Conservation (phyloP, 2,329 filamentous ascomycete species). For the Verticillium klebahnii region DNA sequence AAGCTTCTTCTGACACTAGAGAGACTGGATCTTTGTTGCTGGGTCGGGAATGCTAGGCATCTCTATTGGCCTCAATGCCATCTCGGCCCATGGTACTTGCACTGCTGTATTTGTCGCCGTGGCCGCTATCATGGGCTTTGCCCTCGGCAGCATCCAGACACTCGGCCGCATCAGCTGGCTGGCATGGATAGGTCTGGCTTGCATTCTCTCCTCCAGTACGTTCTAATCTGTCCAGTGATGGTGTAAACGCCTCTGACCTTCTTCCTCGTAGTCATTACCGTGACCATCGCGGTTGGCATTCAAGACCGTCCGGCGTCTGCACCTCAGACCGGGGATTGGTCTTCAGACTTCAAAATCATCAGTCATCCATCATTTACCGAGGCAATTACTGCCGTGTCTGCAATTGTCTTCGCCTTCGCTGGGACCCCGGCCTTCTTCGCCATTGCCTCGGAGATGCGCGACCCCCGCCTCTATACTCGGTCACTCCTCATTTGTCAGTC, state of each 20-base stretch:
- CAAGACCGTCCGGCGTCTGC: slow-evolving; percentile 22
- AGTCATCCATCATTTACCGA: slow-evolving; percentile 53
- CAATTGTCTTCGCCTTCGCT: slow-evolving; percentile 31
- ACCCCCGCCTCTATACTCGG: slow-evolving; percentile 23
- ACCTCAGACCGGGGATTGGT: slow-evolving; percentile 15
- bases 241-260: neutral
- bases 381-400: slow-evolving; percentile 31
- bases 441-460: slow-evolving; percentile 27
- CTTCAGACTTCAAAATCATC: slow-evolving; percentile 37
- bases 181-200: slow-evolving; percentile 24
- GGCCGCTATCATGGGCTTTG: slow-evolving; percentile 21
- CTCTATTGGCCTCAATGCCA: slow-evolving; percentile 34
- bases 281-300: slow-evolving; percentile 24
- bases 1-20: neutral
- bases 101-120: slow-evolving; percentile 35
- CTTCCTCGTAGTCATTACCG: slow-evolving; percentile 12
- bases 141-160: slow-evolving; percentile 26
- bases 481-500: slow-evolving; percentile 21
- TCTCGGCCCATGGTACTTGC: slow-evolving; percentile 32
- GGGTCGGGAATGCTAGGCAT: slow-evolving; percentile 37
- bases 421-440: slow-evolving; percentile 30
- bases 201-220: slow-evolving; percentile 21
- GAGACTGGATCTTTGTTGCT: slow-evolving; percentile 21
- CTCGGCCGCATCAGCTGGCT: slow-evolving; percentile 27
- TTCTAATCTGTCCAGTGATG: neutral